Base-by-base conservation (phyloP, 176 grass and related monocot genomes). In the Zoysia pacifica region DNA sequence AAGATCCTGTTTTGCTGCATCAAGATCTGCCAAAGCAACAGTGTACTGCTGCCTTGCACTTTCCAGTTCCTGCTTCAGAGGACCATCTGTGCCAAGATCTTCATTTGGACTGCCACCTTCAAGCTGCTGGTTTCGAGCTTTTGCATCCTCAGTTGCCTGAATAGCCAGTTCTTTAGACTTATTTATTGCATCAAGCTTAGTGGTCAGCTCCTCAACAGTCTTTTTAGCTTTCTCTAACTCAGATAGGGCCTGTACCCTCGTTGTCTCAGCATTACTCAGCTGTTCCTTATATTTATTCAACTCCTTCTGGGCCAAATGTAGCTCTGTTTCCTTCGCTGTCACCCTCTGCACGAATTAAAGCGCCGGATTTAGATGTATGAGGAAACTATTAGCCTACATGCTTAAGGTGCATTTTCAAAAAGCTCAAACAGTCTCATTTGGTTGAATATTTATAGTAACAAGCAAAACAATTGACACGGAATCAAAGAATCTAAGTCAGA, bases 211-310 rank as follows among this genome's bases (percentile, higher is more conserved):
- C 36, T 93, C 92, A 64, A 94, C 83, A 56, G 86, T 89, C 65
- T 62, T 92, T 81, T 87, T 98, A 81, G 92, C 96, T 71, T 93
- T 93, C 73, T 93, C 92, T 75, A 98, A 62, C 72, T 98, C 96
- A 48, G 84, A 83, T 13, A 98, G 88, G n/a, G 96, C 90, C 19
- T 94, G 96, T 35, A 83, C 76, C 70, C 86, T 91, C 38, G 88
- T 94, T 68, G 81, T 88, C 78, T 94, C 94, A 62, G 94, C 91
- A 81, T 90, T 94, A 48, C 77, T 79, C 44, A 94, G 89, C 13
- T 97, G 89, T 82, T 94, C 94, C 84, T 90, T 97, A 73, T 90
- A 97, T 88, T 94, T 97, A 77, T 91, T 94, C 63, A 98, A 83
- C 79, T 95, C 96, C 82, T 89, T 95, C 79, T 93, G 88, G 58